phyloP scores from a whole-genome alignment of 2,329 filamentous ascomycete genomes.

The Trichoderma sp. region DNA sequence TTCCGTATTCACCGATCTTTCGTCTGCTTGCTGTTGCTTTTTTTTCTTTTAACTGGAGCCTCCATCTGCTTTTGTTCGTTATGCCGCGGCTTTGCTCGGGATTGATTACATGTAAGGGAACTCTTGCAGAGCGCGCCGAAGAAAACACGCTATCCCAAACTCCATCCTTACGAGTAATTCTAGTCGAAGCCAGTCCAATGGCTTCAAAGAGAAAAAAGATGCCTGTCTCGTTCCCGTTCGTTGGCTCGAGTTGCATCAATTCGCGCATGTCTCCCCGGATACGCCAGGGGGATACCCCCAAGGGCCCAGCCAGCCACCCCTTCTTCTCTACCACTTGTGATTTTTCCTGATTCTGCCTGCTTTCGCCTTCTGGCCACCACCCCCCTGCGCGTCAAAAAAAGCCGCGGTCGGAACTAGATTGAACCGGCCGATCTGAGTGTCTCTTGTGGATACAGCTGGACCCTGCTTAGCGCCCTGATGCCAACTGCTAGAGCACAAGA shows the following conservation, averaged over 20 bases:
- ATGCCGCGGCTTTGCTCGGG: conserved; percentile 18
- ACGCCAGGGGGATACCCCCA: background rate
- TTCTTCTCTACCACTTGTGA: background rate
- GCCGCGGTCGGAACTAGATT: conserved; percentile 27
- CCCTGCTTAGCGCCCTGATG: conserved; percentile 4
- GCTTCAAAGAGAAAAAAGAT: background rate
- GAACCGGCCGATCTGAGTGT: conserved; percentile 26
- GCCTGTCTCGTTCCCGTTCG: conserved; percentile 4
- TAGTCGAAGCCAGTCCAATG: background rate
- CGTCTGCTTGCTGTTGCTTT: background rate
- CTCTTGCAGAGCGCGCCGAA: background rate
- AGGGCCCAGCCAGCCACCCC: background rate
- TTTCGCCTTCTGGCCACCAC: background rate
- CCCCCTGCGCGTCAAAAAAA: conserved; percentile 26
- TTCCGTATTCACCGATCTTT: conserved; percentile 1
- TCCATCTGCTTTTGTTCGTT: background rate
- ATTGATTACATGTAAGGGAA: background rate
- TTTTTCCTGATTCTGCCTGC: background rate
- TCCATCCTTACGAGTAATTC: conserved; percentile 8
- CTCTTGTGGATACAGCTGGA: background rate
- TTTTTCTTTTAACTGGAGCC: background rate
- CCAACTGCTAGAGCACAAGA: background rate
- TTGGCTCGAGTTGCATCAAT: conserved; percentile 14
- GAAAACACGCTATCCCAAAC: background rate
- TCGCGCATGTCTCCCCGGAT: conserved; percentile 23